Evolutionary conservation across 169 alveolate species (phyloP).

Genomic region (Plasmodium inui): DNA sequence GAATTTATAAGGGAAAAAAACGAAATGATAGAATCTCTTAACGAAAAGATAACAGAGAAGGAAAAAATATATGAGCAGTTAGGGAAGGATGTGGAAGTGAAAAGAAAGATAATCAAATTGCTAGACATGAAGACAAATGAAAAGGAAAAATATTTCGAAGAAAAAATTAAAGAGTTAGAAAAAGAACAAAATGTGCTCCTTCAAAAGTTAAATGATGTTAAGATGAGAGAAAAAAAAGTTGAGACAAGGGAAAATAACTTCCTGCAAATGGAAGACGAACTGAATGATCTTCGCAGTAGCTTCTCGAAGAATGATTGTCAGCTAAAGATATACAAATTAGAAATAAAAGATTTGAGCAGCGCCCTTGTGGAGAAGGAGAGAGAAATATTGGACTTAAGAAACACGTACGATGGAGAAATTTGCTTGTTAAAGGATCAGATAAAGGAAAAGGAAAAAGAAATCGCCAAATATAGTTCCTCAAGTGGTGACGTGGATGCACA

Average conservation of each 20-base stretch:
- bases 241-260: conserved; percentile 54
- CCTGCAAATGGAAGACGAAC: conserved; percentile 27
- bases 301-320: conserved; percentile 43
- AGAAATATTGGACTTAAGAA: conserved; percentile 46
- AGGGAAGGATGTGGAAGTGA: conserved; percentile 33
- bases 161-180: conserved; percentile 9
- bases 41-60: conserved; percentile 49
- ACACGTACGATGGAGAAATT: conserved; percentile 13
- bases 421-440: conserved; percentile 1
- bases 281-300: conserved; percentile 25
- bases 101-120: conserved; percentile 16
- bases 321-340: conserved; percentile 12
- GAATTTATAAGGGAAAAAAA: conserved; percentile 37
- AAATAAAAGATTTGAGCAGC: conserved; percentile 37
- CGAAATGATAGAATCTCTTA: conserved; percentile 25
- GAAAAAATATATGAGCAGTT: conserved; percentile 36
- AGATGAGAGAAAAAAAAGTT: conserved; percentile 13
- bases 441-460: conserved; percentile 7
- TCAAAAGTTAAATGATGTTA: conserved; percentile 32
- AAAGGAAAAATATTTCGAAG: conserved; percentile 47
- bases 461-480: neutral
- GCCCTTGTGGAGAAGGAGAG: conserved; percentile 45
- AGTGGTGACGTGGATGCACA: neutral
- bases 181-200: conserved; percentile 2
- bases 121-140: conserved; percentile 18